A percentile compares a stretch with the other conserved stretches of the same genome.
Conservation (phyloP, 495 filamentous ascomycete genomes). For the Astrothelium macrocarpum region DNA sequence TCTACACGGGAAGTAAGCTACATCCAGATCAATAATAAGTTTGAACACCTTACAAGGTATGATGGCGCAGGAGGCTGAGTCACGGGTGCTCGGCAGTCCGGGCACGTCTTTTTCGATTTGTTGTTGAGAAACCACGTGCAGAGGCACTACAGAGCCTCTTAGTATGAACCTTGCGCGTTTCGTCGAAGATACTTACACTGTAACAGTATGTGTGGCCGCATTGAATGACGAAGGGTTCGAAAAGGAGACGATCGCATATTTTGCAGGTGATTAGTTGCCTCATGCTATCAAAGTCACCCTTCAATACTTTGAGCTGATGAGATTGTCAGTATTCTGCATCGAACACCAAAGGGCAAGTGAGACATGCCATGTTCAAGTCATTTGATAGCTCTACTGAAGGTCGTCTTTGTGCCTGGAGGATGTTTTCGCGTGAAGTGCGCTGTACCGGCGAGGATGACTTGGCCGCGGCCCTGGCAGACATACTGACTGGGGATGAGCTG, state of each 20-base stretch:
- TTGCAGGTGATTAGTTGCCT: conserved; percentile 48
- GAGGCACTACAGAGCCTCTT: conserved; percentile 42
- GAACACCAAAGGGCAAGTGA: not conserved
- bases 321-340: not conserved
- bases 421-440: not conserved
- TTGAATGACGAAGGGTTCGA: conserved; percentile 61
- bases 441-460: not conserved
- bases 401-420: not conserved
- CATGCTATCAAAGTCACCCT: conserved; percentile 31
- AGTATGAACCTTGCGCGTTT: conserved; percentile 4
- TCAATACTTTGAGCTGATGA: not conserved
- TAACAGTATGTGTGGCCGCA: conserved; percentile 74
- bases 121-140: conserved; percentile 55
- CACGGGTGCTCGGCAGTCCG: conserved; percentile 57
- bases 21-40: not conserved
- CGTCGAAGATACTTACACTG: conserved; percentile 34
- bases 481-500: not conserved
- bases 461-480: not conserved
- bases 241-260: conserved; percentile 59
- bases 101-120: conserved; percentile 56
- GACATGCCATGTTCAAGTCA: not conserved
- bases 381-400: not conserved
- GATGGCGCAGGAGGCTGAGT: conserved; percentile 54
- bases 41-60: conserved; percentile 46
- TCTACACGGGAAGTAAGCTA: conserved; percentile 33